Percentiles rank a stretch among this genome's conserved stretches.
Conservation (phyloP, 2,329 filamentous ascomycete genomes). For the Trichoderma hamatum region DNA sequence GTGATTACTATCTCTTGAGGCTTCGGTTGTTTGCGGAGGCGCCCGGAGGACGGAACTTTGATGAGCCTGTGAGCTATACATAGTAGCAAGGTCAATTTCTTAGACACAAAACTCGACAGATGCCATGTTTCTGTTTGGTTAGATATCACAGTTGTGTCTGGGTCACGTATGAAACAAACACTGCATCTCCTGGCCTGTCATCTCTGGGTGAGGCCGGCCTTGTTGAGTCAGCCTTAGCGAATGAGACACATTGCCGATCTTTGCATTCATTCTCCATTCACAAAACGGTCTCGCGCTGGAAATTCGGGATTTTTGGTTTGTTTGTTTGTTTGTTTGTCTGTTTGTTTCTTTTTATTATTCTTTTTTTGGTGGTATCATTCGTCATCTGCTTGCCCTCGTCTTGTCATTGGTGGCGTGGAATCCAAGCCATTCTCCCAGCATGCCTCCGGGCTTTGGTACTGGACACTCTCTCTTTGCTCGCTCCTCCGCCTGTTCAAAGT, state of each 20-base stretch:
- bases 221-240: neutral
- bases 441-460: constrained; percentile 83
- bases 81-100: neutral
- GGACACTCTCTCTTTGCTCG: constrained; percentile 75
- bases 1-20: neutral
- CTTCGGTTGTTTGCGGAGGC: neutral
- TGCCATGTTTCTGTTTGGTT: neutral
- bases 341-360: constrained; percentile 10
- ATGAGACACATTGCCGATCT: neutral
- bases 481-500: constrained; percentile 41
- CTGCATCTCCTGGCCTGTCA: neutral
- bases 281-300: neutral
- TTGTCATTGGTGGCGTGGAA: constrained; percentile 51
- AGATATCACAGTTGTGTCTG: neutral
- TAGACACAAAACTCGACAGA: neutral
- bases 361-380: constrained; percentile 11
- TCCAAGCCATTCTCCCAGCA: constrained; percentile 75
- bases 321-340: neutral
- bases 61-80: neutral
- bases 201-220: neutral
- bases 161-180: neutral
- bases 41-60: neutral
- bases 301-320: neutral
- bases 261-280: neutral
- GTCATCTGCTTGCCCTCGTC: constrained; percentile 35